A percentile compares a stretch with the other conserved stretches of the same genome.
Evolutionary conservation across 352 stramenopile genomes (phyloP).

Genomic region (Phytophthora citrophthora): DNA sequence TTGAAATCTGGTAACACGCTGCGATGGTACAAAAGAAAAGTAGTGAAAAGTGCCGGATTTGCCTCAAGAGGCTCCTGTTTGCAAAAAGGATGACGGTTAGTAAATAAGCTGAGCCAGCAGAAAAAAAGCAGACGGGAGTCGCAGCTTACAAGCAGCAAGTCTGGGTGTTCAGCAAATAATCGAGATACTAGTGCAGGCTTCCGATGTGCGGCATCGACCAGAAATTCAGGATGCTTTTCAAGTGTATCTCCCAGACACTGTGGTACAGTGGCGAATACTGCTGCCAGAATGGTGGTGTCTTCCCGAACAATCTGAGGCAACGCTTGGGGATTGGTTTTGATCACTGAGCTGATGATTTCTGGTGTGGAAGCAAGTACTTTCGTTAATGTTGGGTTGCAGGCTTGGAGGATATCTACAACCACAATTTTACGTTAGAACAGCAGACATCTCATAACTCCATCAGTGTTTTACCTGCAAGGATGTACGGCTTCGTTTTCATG

Average conservation of each 20-base stretch:
- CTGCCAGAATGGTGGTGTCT: conserved; percentile 48
- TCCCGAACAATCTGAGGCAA: conserved; percentile 58
- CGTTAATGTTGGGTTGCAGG: conserved; percentile 45
- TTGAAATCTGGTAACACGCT: conserved; percentile 65
- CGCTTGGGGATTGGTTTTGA: conserved; percentile 59
- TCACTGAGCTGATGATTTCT: conserved; percentile 50
- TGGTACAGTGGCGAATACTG: conserved; percentile 59
- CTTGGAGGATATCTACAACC: conserved; percentile 48
- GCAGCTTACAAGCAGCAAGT: conserved; percentile 62
- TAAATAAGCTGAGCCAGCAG: too few relatives aligned
- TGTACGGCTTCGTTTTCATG: conserved; percentile 58
- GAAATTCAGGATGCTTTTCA: conserved; percentile 67
- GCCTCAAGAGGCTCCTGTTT: conserved; percentile 67
- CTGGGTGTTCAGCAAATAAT: conserved; percentile 70
- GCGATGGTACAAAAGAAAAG: conserved; percentile 67
- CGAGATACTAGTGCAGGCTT: conserved; percentile 63
- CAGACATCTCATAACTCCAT: too few relatives aligned
- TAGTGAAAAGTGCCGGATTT: conserved; percentile 75
- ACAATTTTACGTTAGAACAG: conserved; percentile 1
- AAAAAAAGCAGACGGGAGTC: too few relatives aligned
- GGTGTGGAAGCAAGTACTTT: conserved; percentile 52
- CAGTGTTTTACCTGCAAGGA: conserved; percentile 50
- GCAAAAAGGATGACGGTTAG: neutral
- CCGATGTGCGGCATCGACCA: conserved; percentile 73
- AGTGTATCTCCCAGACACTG: conserved; percentile 67